Percentiles rank a stretch among this genome's conserved stretches.
Conservation (phyloP, 768 basidiomycete genomes). For the Candolleomyces efflorescens region DNA sequence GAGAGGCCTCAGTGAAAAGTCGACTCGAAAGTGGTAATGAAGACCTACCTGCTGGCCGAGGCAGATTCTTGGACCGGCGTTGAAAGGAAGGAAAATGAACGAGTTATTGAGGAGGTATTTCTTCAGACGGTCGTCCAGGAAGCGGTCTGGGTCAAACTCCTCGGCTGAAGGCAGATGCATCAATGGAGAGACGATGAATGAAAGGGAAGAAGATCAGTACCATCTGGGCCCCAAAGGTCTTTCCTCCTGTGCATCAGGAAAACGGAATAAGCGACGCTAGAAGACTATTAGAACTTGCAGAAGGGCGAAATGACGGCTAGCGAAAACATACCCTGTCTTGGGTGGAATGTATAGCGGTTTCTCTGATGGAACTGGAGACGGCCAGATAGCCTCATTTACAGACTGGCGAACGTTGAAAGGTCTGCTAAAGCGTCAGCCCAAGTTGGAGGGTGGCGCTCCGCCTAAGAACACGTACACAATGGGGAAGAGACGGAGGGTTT, state of each 20-base stretch:
- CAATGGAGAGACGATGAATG: neutral
- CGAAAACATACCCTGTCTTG: constrained; percentile 36
- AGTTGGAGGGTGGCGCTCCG: constrained; percentile 40
- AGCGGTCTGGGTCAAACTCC: constrained; percentile 69
- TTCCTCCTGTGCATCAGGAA: constrained; percentile 62
- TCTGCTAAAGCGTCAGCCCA: neutral
- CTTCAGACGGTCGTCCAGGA: constrained; percentile 59
- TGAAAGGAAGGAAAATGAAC: constrained; percentile 70
- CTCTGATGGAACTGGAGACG: constrained; percentile 38
- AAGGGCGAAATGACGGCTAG: neutral
- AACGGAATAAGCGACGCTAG: constrained; percentile 48
- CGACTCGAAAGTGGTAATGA: neutral
- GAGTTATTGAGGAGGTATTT: constrained; percentile 60
- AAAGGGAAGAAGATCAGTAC: constrained; percentile 25
- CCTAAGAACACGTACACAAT: constrained; percentile 36
- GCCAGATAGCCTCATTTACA: constrained; percentile 44
- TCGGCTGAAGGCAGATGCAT: constrained; percentile 34
- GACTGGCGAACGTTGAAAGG: constrained; percentile 31
- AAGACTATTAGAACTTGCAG: neutral
- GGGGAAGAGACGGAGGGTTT: constrained; percentile 54
- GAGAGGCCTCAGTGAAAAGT: neutral
- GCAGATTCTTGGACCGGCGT: constrained; percentile 56
- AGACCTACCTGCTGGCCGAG: constrained; percentile 51
- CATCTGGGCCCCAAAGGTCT: constrained; percentile 72
- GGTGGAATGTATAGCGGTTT: constrained; percentile 54